phyloP scores from a whole-genome alignment of 805 yeast genomes.

The Kluyveromyces wickerhamii region DNA sequence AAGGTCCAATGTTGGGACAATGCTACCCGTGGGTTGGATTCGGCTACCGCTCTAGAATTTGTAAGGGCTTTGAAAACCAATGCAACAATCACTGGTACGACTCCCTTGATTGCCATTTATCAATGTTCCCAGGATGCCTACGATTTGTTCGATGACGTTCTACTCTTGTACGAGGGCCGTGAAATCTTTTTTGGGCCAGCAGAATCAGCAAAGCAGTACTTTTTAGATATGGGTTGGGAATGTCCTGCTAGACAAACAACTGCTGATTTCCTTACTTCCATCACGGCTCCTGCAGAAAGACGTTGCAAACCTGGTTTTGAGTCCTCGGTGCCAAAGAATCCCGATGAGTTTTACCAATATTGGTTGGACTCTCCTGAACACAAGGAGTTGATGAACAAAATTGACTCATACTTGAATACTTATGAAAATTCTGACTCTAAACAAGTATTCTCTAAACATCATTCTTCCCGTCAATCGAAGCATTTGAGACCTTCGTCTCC shows the following conservation, averaged over 20 bases:
- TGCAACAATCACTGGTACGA: slow-evolving; percentile 40
- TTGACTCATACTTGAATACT: slow-evolving; percentile 30
- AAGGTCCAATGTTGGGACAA: slow-evolving; percentile 48
- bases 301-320: slow-evolving; percentile 36
- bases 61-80: slow-evolving; percentile 45
- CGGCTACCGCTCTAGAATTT: slow-evolving; percentile 54
- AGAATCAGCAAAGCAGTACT: slow-evolving; percentile 39
- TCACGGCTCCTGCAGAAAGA: slow-evolving; percentile 48
- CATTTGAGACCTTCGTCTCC: slow-evolving; percentile 38
- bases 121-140: slow-evolving; percentile 51
- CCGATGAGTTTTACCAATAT: slow-evolving; percentile 42
- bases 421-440: slow-evolving; percentile 6
- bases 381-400: slow-evolving; percentile 32
- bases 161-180: slow-evolving; percentile 46
- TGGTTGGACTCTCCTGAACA: slow-evolving; percentile 44
- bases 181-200: slow-evolving; percentile 48
- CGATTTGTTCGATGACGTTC: slow-evolving; percentile 46
- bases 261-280: slow-evolving; percentile 49
- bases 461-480: slow-evolving; percentile 42
- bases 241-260: slow-evolving; percentile 53
- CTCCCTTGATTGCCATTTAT: slow-evolving; percentile 55
- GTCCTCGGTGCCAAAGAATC: slow-evolving; percentile 43
- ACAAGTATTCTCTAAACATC: slow-evolving; percentile 27
- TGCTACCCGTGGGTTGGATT: slow-evolving; percentile 59
- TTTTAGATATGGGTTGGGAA: slow-evolving; percentile 46